phyloP scores from a whole-genome alignment of 2,329 filamentous ascomycete species.

The Pyrenochaeta sp. region DNA sequence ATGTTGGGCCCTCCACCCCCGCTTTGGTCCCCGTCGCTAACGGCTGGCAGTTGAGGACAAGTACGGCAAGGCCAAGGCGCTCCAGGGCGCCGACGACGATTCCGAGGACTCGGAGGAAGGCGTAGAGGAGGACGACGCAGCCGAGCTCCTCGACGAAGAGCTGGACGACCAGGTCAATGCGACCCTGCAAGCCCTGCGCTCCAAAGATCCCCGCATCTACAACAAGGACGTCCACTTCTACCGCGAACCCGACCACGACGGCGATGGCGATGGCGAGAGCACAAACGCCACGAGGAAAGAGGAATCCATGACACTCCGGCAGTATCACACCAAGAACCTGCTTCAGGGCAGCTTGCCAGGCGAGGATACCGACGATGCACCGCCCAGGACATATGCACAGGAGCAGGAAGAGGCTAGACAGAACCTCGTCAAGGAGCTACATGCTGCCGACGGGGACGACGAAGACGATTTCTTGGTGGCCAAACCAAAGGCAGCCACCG shows the following conservation, averaged over 20 bases:
- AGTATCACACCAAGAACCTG: slow-evolving; percentile 94
- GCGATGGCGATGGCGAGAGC: slow-evolving; percentile 11
- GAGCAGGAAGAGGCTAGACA: slow-evolving; percentile 87
- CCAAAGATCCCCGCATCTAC: slow-evolving; percentile 91
- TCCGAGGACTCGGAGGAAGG: slow-evolving; percentile 62
- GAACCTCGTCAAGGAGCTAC: slow-evolving; percentile 80
- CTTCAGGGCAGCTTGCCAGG: slow-evolving; percentile 73
- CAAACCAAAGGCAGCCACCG: slow-evolving; percentile 63
- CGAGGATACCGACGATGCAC: slow-evolving; percentile 62
- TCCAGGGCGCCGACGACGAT: slow-evolving; percentile 54
- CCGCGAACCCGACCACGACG: slow-evolving; percentile 66
- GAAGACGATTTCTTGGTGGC: slow-evolving; percentile 79
- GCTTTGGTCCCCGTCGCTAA: slow-evolving; percentile 29
- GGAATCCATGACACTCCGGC: slow-evolving; percentile 83
- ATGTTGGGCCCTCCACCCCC: slow-evolving; percentile 38
- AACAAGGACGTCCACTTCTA: slow-evolving; percentile 84
- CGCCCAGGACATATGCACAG: slow-evolving; percentile 78
- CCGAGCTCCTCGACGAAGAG: slow-evolving; percentile 82
- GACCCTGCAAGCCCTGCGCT: slow-evolving; percentile 85
- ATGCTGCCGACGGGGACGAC: slow-evolving; percentile 67
- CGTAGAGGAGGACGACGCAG: slow-evolving; percentile 90
- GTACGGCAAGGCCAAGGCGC: slow-evolving; percentile 64
- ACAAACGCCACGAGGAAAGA: slow-evolving; percentile 67
- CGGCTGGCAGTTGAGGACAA: slow-evolving; percentile 81
- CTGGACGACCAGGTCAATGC: slow-evolving; percentile 88